phyloP scores from a whole-genome alignment of 306 rosid genomes.

The Begonia loranthoides region DNA sequence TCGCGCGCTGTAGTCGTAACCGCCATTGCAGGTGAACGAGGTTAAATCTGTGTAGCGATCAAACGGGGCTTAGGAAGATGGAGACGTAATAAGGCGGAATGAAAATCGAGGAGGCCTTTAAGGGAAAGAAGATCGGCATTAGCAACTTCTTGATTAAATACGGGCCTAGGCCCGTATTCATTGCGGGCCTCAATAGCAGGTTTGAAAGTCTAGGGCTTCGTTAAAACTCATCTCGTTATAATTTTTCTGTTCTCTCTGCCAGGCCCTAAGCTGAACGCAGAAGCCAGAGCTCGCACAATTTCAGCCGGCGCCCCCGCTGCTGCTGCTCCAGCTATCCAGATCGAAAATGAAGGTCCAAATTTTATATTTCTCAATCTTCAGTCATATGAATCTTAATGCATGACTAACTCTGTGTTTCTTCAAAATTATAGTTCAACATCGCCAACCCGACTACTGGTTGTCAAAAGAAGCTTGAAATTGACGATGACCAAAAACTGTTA shows the following conservation, averaged over 20 bases:
- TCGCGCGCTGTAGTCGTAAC: conserved; percentile 67
- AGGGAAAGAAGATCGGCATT: conserved; percentile 10
- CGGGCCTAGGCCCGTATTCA: neutral
- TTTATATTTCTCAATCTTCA: neutral
- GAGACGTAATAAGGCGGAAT: conserved; percentile 5
- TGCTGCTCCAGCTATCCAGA: conserved; percentile 2
- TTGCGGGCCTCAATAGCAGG: no score
- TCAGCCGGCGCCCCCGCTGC: neutral
- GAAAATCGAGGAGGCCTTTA: conserved; percentile 16
- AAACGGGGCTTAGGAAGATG: conserved; percentile 1
- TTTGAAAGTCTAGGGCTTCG: no score
- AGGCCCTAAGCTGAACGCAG: neutral
- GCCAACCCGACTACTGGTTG: conserved; percentile 28
- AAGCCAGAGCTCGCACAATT: neutral
- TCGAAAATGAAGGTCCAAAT: conserved; percentile 18
- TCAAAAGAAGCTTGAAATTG: conserved; percentile 28
- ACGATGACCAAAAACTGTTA: conserved; percentile 21
- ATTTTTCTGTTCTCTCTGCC: no score
- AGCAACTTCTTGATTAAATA: neutral
- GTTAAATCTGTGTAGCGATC: conserved; percentile 4
- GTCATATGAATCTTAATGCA: neutral
- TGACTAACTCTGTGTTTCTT: neutral
- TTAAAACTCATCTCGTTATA: neutral
- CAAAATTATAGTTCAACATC: conserved; percentile 17
- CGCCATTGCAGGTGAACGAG: conserved; percentile 39